Evolutionary conservation across 768 basidiomycete species (phyloP).

Genomic region (Suillus ampliporus): DNA sequence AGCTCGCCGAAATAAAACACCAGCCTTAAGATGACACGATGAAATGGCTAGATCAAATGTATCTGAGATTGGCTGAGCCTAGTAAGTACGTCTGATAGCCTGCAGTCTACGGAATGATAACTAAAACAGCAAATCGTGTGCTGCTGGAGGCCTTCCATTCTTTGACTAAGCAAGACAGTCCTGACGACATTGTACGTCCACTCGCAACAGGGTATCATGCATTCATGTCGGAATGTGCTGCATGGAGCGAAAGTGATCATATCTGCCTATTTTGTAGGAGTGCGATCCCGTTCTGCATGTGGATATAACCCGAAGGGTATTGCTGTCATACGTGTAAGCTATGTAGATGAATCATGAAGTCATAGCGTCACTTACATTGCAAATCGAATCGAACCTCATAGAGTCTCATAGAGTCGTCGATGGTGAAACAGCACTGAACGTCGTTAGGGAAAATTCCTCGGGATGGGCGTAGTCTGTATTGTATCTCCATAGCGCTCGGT

Average conservation of each 20-base stretch:
- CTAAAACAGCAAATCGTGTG: background rate
- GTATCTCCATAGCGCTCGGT: background rate
- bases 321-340: background rate
- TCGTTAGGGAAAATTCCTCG: constrained; percentile 1
- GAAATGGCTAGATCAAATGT: background rate
- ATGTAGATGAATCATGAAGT: background rate
- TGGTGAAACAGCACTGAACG: background rate
- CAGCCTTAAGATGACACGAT: background rate
- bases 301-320: background rate
- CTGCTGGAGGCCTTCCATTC: background rate
- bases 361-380: background rate
- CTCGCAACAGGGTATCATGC: background rate
- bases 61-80: background rate
- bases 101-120: background rate
- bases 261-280: background rate
- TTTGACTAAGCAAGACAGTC: background rate
- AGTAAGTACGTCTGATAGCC: background rate
- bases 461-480: background rate
- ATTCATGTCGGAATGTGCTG: background rate
- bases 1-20: background rate
- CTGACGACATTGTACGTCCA: background rate
- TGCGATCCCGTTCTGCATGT: background rate
- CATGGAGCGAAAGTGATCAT: background rate
- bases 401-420: background rate
- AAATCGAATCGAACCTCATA: no score